These are phyloP conservation scores for Aspergillus quadrilineatus DNA, from an alignment of 2,329 filamentous ascomycete genomes.

Conservation along the genomic window DNA sequence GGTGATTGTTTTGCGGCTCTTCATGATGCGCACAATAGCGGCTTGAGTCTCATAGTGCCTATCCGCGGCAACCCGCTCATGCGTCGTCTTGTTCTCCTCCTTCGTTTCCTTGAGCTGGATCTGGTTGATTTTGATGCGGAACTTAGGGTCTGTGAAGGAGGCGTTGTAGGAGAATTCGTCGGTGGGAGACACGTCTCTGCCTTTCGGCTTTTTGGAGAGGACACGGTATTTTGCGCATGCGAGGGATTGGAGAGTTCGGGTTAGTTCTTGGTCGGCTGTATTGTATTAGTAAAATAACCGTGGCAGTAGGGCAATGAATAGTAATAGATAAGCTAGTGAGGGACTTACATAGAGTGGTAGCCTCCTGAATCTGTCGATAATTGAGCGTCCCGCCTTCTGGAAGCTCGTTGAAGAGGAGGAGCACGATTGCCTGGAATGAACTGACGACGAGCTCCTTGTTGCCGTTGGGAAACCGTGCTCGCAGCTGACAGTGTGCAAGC, in stretches of 20 bases:
- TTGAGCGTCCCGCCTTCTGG: conserved; percentile 62
- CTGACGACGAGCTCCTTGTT: conserved; percentile 87
- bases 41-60: conserved; percentile 95
- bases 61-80: conserved; percentile 84
- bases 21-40: conserved; percentile 96
- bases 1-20: conserved; percentile 81
- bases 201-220: conserved; percentile 79
- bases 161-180: conserved; percentile 86
- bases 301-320: conserved; percentile 3
- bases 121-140: conserved; percentile 96
- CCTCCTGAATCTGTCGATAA: conserved; percentile 72
- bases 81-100: conserved; percentile 90
- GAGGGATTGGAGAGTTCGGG: conserved; percentile 89
- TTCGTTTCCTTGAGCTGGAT: conserved; percentile 96
- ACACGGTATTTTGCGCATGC: conserved; percentile 88
- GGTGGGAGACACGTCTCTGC: conserved; percentile 71
- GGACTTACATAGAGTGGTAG: conserved; percentile 67
- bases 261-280: conserved; percentile 71
- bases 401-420: conserved; percentile 83
- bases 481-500: conserved; percentile 85
- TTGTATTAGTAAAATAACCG: conserved; percentile 23
- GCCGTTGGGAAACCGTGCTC: conserved; percentile 74
- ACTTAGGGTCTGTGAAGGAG: conserved; percentile 74
- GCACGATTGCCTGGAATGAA: conserved; percentile 85
- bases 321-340: neutral